A percentile compares a stretch with the other conserved stretches of the same genome.
phyloP scores from a whole-genome alignment of 805 yeast genomes.

The Candida glaebosa region DNA sequence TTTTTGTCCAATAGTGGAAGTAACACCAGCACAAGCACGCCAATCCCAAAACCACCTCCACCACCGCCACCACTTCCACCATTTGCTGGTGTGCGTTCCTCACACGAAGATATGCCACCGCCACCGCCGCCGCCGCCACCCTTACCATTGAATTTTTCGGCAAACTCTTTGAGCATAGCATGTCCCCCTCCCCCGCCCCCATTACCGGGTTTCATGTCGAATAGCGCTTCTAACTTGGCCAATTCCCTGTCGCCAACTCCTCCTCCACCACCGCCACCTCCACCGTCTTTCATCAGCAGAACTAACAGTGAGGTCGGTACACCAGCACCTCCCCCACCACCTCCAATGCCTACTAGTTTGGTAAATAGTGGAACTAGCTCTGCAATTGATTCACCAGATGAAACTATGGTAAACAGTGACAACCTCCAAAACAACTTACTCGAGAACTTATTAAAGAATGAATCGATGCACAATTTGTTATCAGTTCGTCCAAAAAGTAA shows the following conservation, averaged over 20 bases:
- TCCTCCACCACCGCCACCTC: conserved; percentile 20
- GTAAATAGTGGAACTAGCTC: not conserved
- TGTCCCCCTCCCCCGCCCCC: conserved; percentile 15
- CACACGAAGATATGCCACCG: too few relatives aligned
- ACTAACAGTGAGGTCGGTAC: conserved; percentile 6
- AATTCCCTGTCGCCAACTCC: conserved; percentile 1
- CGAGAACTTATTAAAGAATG: not conserved
- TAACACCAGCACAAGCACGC: too few relatives aligned
- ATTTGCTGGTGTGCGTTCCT: too few relatives aligned
- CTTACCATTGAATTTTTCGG: too few relatives aligned
- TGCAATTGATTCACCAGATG: conserved; percentile 1
- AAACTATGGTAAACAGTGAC: not conserved
- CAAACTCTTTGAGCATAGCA: too few relatives aligned
- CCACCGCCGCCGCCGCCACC: too few relatives aligned
- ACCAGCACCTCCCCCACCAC: conserved; percentile 14
- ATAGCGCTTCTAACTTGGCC: not conserved
- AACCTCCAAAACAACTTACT: not conserved
- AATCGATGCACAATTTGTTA: conserved; percentile 7
- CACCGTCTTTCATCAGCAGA: conserved; percentile 8
- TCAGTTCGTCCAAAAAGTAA: conserved; percentile 59
- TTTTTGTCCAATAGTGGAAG: conserved; percentile 4
- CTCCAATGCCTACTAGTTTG: conserved; percentile 11
- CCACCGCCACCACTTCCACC: too few relatives aligned
- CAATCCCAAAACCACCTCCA: conserved; percentile 12
- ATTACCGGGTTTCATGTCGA: conserved; percentile 10